These are phyloP conservation scores for Beta macrorhiza DNA, from an alignment of 179 eudicot genomes.

Conservation along the genomic window DNA sequence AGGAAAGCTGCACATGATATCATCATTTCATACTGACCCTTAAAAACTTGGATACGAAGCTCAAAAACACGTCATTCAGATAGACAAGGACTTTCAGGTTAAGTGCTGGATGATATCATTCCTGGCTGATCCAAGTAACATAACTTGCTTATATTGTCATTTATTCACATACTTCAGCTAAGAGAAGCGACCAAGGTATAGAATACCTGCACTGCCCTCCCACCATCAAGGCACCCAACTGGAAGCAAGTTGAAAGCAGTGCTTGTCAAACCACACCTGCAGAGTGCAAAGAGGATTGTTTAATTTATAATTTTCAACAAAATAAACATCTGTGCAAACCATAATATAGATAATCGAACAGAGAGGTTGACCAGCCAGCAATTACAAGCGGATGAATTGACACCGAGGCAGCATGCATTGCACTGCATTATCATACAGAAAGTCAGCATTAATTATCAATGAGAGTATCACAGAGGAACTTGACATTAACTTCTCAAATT, in stretches of 20 bases:
- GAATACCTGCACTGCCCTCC: constrained; percentile 91
- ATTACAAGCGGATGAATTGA: constrained; percentile 91
- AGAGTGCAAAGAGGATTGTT: constrained; percentile 33
- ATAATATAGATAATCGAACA: constrained; percentile 5
- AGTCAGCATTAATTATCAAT: not conserved
- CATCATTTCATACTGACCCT: not conserved
- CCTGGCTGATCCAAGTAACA: not conserved
- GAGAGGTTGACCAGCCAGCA: constrained; percentile 80
- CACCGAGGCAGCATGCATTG: constrained; percentile 83
- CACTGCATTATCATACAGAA: constrained; percentile 40
- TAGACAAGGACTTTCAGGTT: not conserved
- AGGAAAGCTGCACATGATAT: not conserved
- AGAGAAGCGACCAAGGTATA: not conserved
- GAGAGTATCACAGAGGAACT: not conserved
- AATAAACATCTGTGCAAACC: not conserved
- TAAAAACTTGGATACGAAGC: not conserved
- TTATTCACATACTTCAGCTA: not conserved
- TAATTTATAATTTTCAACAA: constrained; percentile 8
- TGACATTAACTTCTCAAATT: not conserved
- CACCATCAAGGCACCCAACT: constrained; percentile 98
- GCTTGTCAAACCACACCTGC: constrained; percentile 96
- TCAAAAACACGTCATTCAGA: not conserved
- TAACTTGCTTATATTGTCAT: not conserved
- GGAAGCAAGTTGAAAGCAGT: constrained; percentile 98
- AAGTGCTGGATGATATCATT: no score